Conservation (phyloP, 345 rosid species). For the Gynandropsis gynandra region DNA sequence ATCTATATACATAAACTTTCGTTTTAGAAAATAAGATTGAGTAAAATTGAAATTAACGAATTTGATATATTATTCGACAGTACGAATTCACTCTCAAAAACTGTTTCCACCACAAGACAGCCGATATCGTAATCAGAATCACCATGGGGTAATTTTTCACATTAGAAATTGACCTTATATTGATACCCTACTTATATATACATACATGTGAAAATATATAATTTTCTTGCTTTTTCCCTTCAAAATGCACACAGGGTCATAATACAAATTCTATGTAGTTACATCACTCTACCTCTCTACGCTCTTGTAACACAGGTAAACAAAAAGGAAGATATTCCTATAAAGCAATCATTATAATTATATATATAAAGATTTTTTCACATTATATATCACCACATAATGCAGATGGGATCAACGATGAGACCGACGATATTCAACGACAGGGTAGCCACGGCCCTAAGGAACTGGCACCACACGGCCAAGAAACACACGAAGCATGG, state of each 20-base stretch:
- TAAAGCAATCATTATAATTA: neutral
- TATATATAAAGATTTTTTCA: slow-evolving; percentile 1
- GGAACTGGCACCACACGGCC: slow-evolving; percentile 71
- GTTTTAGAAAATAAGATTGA: no score
- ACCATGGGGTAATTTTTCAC: slow-evolving; percentile 55
- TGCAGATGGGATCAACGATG: slow-evolving; percentile 90
- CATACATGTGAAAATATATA: neutral
- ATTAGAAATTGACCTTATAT: neutral
- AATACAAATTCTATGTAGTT: slow-evolving; percentile 81
- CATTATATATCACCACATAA: slow-evolving; percentile 13
- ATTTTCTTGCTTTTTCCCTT: neutral
- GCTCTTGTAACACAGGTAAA: slow-evolving; percentile 92
- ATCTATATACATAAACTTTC: slow-evolving; percentile 2
- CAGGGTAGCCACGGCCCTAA: slow-evolving; percentile 62
- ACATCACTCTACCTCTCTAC: slow-evolving; percentile 88
- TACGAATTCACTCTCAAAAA: slow-evolving; percentile 40
- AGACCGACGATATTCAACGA: slow-evolving; percentile 79
- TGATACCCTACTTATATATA: neutral
- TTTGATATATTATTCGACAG: slow-evolving; percentile 30
- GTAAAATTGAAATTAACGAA: neutral
- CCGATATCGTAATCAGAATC: slow-evolving; percentile 56
- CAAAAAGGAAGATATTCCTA: no score
- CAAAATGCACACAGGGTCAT: slow-evolving; percentile 41
- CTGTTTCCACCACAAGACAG: slow-evolving; percentile 49
- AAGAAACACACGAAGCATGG: slow-evolving; percentile 58